Percentiles rank a stretch among this genome's conserved stretches.
These are phyloP conservation scores for Yamadazyma diddensiae DNA, from an alignment of 1,139 yeast genomes.

Conservation along the genomic window DNA sequence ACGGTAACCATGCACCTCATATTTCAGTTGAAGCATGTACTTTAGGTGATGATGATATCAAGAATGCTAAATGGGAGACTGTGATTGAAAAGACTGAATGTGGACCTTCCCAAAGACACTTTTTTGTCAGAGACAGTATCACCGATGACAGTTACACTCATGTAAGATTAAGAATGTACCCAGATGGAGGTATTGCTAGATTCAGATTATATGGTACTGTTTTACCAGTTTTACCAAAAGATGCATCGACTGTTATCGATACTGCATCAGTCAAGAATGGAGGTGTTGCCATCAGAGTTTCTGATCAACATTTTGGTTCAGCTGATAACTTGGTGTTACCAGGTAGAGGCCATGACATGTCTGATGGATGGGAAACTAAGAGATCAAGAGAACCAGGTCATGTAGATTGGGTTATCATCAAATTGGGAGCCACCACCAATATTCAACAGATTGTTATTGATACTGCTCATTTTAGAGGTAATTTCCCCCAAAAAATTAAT, in stretches of 20 bases:
- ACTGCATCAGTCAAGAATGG: constrained; percentile 83
- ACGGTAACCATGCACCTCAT: constrained; percentile 91
- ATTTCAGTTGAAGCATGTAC: constrained; percentile 79
- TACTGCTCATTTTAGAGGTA: constrained; percentile 92
- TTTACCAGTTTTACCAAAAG: constrained; percentile 55
- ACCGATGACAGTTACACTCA: constrained; percentile 70
- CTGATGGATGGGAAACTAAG: constrained; percentile 98
- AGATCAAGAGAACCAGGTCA: constrained; percentile 83
- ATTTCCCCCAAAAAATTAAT: constrained; percentile 77
- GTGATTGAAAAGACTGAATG: constrained; percentile 72
- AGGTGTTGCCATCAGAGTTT: constrained; percentile 76
- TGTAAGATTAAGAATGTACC: constrained; percentile 83
- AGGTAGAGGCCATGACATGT: constrained; percentile 94
- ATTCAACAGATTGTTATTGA: constrained; percentile 67
- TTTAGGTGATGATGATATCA: constrained; percentile 29
- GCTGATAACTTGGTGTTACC: constrained; percentile 87
- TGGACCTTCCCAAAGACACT: constrained; percentile 86
- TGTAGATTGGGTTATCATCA: constrained; percentile 84
- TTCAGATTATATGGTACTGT: constrained; percentile 86
- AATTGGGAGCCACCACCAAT: constrained; percentile 64
- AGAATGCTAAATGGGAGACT: constrained; percentile 58
- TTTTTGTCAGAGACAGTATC: constrained; percentile 58
- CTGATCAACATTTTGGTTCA: constrained; percentile 92
- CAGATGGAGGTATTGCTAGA: constrained; percentile 96
- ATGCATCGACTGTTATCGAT: constrained; percentile 51